Base-by-base conservation (phyloP, 2,329 filamentous ascomycete species). In the Coniochaeta hoffmannii region DNA sequence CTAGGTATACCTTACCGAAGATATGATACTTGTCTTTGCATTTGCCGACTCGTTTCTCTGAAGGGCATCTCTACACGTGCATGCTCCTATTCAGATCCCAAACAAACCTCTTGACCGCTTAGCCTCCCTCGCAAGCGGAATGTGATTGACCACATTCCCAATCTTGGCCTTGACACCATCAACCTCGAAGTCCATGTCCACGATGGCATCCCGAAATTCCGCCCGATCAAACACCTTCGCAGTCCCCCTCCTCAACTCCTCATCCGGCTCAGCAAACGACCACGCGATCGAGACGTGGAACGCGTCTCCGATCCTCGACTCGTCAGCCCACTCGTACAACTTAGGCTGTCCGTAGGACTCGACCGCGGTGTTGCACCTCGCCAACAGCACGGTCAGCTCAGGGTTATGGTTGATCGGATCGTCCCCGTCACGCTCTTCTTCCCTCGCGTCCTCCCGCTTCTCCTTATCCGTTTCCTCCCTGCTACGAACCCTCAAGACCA, bases 211-310 rank as follows among this genome's bases (percentile, higher is more conserved):
- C 12, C 66, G 54, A 49, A 63, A 61, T 10, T 57, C 54, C 6
- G 58, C 54, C 5, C 44, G 52, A 4, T 50, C 58, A 46, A 70
- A 72, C 4, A 69, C 59, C 3, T 59, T 57, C 3, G 67, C 62
- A 0, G 76, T 79, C 26, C 64, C 64, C 52, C 68, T 59, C 15
- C 65, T 63, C 14, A 79, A 64, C 32, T 78, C 74, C 3, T 71
- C 57, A 6, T 69, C 73, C 0, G 83, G 85, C 41, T 73, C 67
- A 10, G 75, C 69, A 59, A 93, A 77, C 1, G 82, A 87, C 94
- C 93, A 97, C 0, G 87, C 94, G 55, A 99, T 83, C 49, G 91
- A 96, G 57, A 97, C 74, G 70, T 99, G 94, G 65, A 97, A 97
- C 22, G 80, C 82, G 51, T 77, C 69, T 4, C 63, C 61, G 9